Base-by-base conservation (phyloP, 192 early-diverging fungal genomes). In the Linderina pennispora region DNA sequence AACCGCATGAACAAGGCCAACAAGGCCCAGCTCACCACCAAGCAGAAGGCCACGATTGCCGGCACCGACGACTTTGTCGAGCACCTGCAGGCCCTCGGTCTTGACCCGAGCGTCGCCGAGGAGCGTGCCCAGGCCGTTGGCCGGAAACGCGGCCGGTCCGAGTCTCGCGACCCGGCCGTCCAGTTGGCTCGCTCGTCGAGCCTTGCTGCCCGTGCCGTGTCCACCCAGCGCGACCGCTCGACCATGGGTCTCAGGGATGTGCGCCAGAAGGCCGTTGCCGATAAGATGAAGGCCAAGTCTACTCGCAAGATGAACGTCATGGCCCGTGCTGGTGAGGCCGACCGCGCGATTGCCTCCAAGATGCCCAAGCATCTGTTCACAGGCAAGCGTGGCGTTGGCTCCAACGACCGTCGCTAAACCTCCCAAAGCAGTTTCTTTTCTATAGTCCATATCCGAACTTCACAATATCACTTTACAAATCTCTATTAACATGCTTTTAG, bases 361-460 rank as follows among this genome's bases (percentile, higher is more conserved):
- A 90, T 86, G 86, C 97, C 97, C 36, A 97, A 94, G 77, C 97
- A 99, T 65, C 79, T 99, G 82, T 97, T 95, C 61, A 68, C 86
- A 18, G 89, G 90, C 52, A 98, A 98, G 78, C 80, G 87, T 48
- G 76, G 77, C 36, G 80, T 80, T 32, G 90, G 89, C 43, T 81
- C 85, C 40, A 80, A 77, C 54, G 87, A 90, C 66, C 84, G 84
- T 50, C 82, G 90, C 66, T 92, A 85, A 75, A 56, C 24, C 3
- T 15, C 42, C 14, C 11, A 43, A 39, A 44, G 33, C 11, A 22
- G 8, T 16, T 1, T 14, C 14, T 23, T 17, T 26, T 2, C 23
- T 45, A 31, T 4, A 20, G 39, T 47, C 38, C 21, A 40, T 40
- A 40, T 40, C 21, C n/a, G 5, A 8, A 17, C 21, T 40, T 22